Evolutionary conservation across 805 yeast genomes (phyloP).

Genomic region (Candida tibetensis): DNA sequence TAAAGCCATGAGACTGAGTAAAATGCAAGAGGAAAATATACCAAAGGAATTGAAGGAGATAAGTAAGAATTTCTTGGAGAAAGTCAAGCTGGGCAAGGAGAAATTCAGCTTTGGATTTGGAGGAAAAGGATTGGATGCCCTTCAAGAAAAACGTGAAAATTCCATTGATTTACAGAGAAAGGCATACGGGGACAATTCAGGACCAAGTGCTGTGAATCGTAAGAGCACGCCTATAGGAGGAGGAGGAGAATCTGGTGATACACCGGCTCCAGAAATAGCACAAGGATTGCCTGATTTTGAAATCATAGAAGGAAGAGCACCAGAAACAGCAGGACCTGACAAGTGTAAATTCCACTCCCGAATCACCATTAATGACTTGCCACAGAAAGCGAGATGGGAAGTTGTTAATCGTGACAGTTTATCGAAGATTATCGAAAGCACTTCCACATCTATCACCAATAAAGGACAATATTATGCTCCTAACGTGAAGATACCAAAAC

Average conservation of each 20-base stretch:
- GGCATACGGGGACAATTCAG: conserved; percentile 36
- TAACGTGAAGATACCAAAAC: conserved; percentile 44
- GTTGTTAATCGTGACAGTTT: conserved; percentile 67
- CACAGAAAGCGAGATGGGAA: conserved; percentile 76
- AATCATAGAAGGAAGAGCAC: conserved; percentile 50
- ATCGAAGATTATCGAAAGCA: conserved; percentile 61
- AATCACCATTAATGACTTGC: conserved; percentile 78
- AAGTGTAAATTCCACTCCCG: conserved; percentile 58
- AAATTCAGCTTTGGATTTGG: conserved; percentile 80
- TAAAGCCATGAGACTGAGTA: conserved; percentile 61
- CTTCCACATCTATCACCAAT: conserved; percentile 74
- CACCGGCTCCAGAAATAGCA: neutral
- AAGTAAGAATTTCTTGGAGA: conserved; percentile 54
- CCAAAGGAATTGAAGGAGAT: conserved; percentile 49
- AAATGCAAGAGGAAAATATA: conserved; percentile 42
- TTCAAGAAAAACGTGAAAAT: conserved; percentile 60
- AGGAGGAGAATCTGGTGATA: neutral
- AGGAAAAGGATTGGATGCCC: conserved; percentile 82
- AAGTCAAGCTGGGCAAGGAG: conserved; percentile 63
- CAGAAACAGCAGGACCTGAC: conserved; percentile 57
- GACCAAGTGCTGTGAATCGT: conserved; percentile 4
- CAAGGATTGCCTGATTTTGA: conserved; percentile 40
- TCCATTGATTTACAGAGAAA: conserved; percentile 49
- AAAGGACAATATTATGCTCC: conserved; percentile 69
- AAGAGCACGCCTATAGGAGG: neutral